Conservation (phyloP, 2,329 filamentous ascomycete genomes). For the Fusarium nisikadoi region DNA sequence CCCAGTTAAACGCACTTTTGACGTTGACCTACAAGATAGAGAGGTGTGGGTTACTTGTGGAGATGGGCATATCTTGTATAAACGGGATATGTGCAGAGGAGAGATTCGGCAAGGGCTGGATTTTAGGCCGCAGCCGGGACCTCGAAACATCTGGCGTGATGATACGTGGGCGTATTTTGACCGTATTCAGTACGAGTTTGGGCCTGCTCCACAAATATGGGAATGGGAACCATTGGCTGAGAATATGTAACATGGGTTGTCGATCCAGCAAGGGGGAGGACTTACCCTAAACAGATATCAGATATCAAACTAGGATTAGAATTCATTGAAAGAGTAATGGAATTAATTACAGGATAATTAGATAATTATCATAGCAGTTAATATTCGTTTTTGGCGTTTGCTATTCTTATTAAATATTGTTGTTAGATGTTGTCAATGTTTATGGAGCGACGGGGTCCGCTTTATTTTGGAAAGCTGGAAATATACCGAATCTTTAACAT, state of each 20-base stretch:
- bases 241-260: neutral
- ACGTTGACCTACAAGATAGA: neutral
- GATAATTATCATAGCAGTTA: too few relatives aligned
- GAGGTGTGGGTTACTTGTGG: neutral
- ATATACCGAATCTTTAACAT: too few relatives aligned
- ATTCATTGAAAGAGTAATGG: rapidly evolving
- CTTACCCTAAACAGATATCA: neutral
- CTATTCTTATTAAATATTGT: too few relatives aligned
- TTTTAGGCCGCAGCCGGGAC: neutral
- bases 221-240: neutral
- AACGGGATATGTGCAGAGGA: neutral
- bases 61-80: neutral
- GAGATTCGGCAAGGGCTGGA: neutral
- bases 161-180: neutral
- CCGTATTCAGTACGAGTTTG: neutral
- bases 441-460: too few relatives aligned
- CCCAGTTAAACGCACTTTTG: rapidly evolving
- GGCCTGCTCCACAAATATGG: neutral
- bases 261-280: rapidly evolving
- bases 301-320: rapidly evolving
- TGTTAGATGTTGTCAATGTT: too few relatives aligned
- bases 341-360: rapidly evolving
- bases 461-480: too few relatives aligned
- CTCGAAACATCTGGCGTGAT: rapidly evolving
- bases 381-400: too few relatives aligned